Base-by-base conservation (phyloP, 441 rosid species). In the Euphorbia schlechtendalii region DNA sequence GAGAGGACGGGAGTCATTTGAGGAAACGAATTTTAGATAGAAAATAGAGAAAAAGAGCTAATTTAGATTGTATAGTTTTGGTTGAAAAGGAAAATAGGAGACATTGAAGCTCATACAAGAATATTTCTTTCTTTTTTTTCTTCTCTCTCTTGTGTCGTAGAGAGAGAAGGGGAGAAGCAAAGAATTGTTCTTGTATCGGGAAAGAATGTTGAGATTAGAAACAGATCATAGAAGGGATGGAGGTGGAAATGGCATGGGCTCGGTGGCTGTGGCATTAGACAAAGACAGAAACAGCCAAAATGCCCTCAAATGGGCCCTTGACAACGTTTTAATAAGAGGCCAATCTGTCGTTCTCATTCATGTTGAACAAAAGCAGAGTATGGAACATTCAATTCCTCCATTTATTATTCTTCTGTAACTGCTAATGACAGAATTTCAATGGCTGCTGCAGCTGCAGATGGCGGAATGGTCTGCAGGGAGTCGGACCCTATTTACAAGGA, bases 301-400 rank as follows among this genome's bases (percentile, higher is more conserved):
- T 67, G 99, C 99, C 52, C 77, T 93, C 40, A 93, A 84, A 84
- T 93, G 96, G 96, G 84, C 97, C 0, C 74, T 80, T 11, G 99
- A 93, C 43, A 71, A 87, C 78, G 78, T 87, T 32, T 67, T 85
- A 67, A 59, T 70, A 5, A 81, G 70, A 73, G 97, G 93, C 32
- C 92, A 88, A 64, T 77, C 80, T n/a, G 77, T 87, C 13, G 17
- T 87, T 75, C 92, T 93, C 66, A 69, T 93, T 68, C 99, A 93
- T 53, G 97, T 93, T 71, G 82, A 78, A 67, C 73, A 82, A 72
- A 86, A 75, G 61, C 8, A 6, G 12, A 49, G 54, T 49, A 49
- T 7, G 54, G 5, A 17, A 13, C n/a, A 1, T 43, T 49, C 10
- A n/a, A n/a, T 22, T 8, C 20, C 20, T 48, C 18, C 20, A 18